phyloP scores from a whole-genome alignment of 2,329 filamentous ascomycete species.

The Fusarium robinianum region DNA sequence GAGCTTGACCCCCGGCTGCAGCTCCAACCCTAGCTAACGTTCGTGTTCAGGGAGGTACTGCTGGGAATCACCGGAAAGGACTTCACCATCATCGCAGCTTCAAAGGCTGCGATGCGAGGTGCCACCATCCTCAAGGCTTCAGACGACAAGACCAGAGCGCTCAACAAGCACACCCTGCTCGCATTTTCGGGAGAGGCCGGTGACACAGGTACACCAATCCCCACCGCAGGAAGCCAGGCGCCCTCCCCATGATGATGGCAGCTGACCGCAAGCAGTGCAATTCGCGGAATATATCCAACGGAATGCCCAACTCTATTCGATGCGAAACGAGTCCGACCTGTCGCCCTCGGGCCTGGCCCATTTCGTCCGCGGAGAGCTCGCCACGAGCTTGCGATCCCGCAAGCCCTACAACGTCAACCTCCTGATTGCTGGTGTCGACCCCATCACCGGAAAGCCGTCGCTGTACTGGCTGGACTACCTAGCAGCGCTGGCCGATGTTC shows the following conservation, averaged over 20 bases:
- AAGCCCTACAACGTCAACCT: constrained; percentile 98
- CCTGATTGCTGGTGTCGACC: constrained; percentile 89
- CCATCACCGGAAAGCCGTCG: constrained; percentile 86
- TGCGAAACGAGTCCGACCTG: constrained; percentile 94
- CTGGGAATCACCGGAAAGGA: constrained; percentile 98
- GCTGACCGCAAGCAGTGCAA: constrained; percentile 70
- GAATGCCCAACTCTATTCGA: constrained; percentile 96
- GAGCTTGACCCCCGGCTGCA: constrained; percentile 18
- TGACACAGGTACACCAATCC: constrained; percentile 71
- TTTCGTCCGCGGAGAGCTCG: constrained; percentile 94
- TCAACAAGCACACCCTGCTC: constrained; percentile 95
- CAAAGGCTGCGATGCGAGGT: constrained; percentile 97
- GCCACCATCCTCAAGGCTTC: constrained; percentile 92
- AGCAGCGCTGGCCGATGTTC: constrained; percentile 82
- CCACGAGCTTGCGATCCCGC: constrained; percentile 84
- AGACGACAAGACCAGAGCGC: constrained; percentile 92
- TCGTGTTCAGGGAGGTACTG: constrained; percentile 80
- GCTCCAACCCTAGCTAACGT: constrained; percentile 19
- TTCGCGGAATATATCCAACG: constrained; percentile 99
- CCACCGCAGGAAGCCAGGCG: constrained; percentile 1
- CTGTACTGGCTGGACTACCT: constrained; percentile 98
- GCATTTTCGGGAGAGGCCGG: constrained; percentile 95
- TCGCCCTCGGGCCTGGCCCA: constrained; percentile 86
- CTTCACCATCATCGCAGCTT: constrained; percentile 96
- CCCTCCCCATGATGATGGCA: constrained; percentile 13